These are phyloP conservation scores for Suillus sp. DNA, from an alignment of 768 basidiomycete species.

Conservation along the genomic window DNA sequence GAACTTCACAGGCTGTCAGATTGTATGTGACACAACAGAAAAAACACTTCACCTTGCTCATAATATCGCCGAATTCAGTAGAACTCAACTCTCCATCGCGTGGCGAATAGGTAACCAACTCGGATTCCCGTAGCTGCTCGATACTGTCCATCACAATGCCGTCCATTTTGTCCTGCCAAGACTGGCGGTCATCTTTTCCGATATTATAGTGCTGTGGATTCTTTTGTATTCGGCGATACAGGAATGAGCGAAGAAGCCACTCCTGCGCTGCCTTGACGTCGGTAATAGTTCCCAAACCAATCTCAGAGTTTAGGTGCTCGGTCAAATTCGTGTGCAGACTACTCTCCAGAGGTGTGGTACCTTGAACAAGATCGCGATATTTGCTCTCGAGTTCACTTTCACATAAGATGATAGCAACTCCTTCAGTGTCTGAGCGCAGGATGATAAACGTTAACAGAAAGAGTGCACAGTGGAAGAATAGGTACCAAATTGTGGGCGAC, in stretches of 20 bases:
- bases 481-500: slow-evolving; percentile 87
- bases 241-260: slow-evolving; percentile 86
- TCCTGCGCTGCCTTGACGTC: slow-evolving; percentile 66
- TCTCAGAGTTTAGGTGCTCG: slow-evolving; percentile 95
- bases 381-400: slow-evolving; percentile 71
- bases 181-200: slow-evolving; percentile 53
- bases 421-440: slow-evolving; percentile 65
- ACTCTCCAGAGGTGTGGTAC: slow-evolving; percentile 81
- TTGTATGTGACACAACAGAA: slow-evolving; percentile 13
- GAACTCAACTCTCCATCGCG: slow-evolving; percentile 49
- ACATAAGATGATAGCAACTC: slow-evolving; percentile 82
- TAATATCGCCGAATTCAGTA: slow-evolving; percentile 82
- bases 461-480: neutral
- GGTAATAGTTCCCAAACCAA: slow-evolving; percentile 83
- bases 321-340: slow-evolving; percentile 78
- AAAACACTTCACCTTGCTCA: slow-evolving; percentile 67
- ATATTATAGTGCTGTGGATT: slow-evolving; percentile 81
- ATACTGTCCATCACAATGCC: slow-evolving; percentile 74
- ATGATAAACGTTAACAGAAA: slow-evolving; percentile 7
- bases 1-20: slow-evolving; percentile 45
- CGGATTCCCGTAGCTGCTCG: slow-evolving; percentile 55
- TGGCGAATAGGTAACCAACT: slow-evolving; percentile 54
- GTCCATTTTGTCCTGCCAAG: slow-evolving; percentile 73
- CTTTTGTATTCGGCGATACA: slow-evolving; percentile 82
- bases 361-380: slow-evolving; percentile 69